A percentile compares a stretch with the other conserved stretches of the same genome.
Conservation (phyloP, 768 basidiomycete genomes). For the Boletus sp. region DNA sequence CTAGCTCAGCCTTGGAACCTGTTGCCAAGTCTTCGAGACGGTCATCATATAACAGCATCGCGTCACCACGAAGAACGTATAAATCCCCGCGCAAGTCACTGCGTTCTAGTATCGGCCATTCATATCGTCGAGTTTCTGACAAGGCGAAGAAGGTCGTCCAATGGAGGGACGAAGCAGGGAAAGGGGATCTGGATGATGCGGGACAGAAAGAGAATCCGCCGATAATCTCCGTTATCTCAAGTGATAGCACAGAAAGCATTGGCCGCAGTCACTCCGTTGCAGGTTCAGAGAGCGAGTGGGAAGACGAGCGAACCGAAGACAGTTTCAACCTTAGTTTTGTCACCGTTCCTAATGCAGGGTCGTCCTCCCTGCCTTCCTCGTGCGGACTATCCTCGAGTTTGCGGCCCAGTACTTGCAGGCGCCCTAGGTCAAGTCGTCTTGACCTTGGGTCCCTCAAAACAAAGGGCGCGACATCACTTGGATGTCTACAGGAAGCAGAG, state of each 20-base stretch:
- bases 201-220: conserved; percentile 31
- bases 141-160: conserved; percentile 78
- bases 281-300: conserved; percentile 85
- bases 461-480: conserved; percentile 50
- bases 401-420: conserved; percentile 30
- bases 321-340: conserved; percentile 59
- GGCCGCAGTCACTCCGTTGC: conserved; percentile 44
- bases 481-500: conserved; percentile 72
- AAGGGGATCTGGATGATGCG: conserved; percentile 72
- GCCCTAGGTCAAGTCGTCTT: conserved; percentile 64
- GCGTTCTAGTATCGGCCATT: conserved; percentile 60
- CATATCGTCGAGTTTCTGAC: conserved; percentile 64
- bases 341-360: conserved; percentile 23
- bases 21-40: conserved; percentile 42
- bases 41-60: conserved; percentile 39
- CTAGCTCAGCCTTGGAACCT: conserved; percentile 49
- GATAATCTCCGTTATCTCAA: conserved; percentile 31
- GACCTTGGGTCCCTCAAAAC: conserved; percentile 64
- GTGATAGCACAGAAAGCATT: conserved; percentile 36
- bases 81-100: conserved; percentile 72
- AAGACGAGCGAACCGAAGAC: conserved; percentile 84
- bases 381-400: conserved; percentile 21
- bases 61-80: conserved; percentile 49
- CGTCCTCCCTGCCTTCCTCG: conserved; percentile 40
- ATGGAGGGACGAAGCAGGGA: conserved; percentile 86